Evolutionary conservation across 2,329 filamentous ascomycete species (phyloP), one percentile per base, ranked within the genome.

Genomic region (Gnomoniopsis smithogilvyi): DNA sequence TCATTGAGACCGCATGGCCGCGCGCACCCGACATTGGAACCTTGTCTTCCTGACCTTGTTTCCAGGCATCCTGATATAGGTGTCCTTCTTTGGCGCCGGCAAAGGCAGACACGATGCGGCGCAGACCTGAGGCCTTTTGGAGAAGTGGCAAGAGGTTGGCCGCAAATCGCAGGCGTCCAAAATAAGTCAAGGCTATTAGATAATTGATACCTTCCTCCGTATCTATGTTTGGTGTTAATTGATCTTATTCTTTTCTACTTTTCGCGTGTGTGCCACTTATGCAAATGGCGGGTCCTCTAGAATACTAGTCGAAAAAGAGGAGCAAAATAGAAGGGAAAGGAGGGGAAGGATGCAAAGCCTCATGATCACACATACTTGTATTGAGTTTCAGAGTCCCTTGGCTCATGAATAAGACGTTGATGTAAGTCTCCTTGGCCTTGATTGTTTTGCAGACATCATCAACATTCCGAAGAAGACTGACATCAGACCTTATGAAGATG

Each of bases 101-200:
- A 1, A 82, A 70, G n/a, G 86, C 76, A n/a, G 72, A 79, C 24
- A 86, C 75, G 10, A 85, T 80, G 10, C 84, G 80, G 0, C 79
- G 76, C 24, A 85, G 73, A 6, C 71, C 62, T 0, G 74, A 64
- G 0, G 82, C 76, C n/a, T 66, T 67, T 12, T 73, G 72, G 2
- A 89, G 74, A 0, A 80, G 74, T 0, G 85, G 84, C 10, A 87
- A 78, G 0, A 89, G 76, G 56, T 85, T 84, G 48, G 76, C 59
- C 14, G 81, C 75, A 65, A 87, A 82, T 43, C 82, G 81, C 62
- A 81, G 76, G 21, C 85, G 84, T 4, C 80, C 76, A 70, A 87
- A 87, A 70, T 80, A 82, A 21, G 75, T 73, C 17, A 87, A 74
- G 8, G 79, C 74, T 24, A 78, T 75, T 34, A 78, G 75, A 30